A percentile compares a stretch with the other conserved stretches of the same genome.
phyloP scores from a whole-genome alignment of 371 early-diverging fungal species.

The Apophysomyces ossiformis region DNA sequence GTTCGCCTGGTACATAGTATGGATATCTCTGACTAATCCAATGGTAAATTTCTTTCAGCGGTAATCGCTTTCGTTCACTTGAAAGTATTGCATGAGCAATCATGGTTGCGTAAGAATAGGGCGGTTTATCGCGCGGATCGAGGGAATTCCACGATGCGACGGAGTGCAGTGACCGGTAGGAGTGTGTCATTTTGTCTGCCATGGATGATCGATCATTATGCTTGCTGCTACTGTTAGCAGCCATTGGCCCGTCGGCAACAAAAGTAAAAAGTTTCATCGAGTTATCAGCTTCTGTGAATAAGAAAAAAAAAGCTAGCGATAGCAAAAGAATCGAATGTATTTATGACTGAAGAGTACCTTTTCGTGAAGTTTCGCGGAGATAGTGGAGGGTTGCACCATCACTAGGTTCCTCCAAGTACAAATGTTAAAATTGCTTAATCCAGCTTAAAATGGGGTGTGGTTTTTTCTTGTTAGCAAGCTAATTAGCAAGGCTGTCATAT shows the following conservation, averaged over 20 bases:
- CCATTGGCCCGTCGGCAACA: constrained; percentile 4
- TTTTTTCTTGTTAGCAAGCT: not conserved
- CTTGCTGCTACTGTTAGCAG: not conserved
- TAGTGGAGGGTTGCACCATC: constrained; percentile 4
- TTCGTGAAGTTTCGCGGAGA: constrained; percentile 1
- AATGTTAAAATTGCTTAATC: not conserved
- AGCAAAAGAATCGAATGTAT: not conserved
- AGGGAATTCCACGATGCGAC: constrained; percentile 21
- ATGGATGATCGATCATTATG: not conserved
- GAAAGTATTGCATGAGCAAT: constrained; percentile 84
- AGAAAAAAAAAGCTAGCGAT: not conserved
- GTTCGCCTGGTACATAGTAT: constrained; percentile 67
- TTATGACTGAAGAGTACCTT: not conserved
- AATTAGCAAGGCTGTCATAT: too few species aligned
- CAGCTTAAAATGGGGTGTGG: not conserved
- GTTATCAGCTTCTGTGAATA: not conserved
- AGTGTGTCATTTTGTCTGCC: not conserved
- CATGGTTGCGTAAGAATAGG: constrained; percentile 86
- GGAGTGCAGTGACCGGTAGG: not conserved
- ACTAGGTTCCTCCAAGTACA: not conserved
- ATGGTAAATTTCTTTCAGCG: constrained; percentile 85
- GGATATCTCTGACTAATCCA: constrained; percentile 76
- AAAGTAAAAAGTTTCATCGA: not conserved
- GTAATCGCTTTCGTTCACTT: constrained; percentile 66
- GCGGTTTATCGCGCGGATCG: constrained; percentile 57